Percentiles rank a stretch among this genome's conserved stretches.
Evolutionary conservation across 768 basidiomycete species (phyloP).

Genomic region (Phanerochaete carnosa): DNA sequence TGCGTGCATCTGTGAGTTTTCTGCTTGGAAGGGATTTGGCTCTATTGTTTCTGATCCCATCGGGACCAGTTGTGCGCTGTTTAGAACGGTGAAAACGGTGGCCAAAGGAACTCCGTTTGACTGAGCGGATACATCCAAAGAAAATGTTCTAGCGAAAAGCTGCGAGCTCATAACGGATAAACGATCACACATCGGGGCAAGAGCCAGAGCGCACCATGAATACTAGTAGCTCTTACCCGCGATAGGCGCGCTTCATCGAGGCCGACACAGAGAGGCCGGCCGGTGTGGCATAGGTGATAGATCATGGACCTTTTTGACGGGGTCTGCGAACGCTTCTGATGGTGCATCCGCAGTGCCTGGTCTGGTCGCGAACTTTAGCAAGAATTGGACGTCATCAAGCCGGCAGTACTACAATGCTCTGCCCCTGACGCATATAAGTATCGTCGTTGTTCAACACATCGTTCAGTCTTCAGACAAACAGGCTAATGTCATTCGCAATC

Average conservation of each 20-base stretch:
- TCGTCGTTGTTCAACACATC: no score
- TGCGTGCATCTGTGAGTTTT: not conserved
- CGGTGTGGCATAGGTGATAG: not conserved
- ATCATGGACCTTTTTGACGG: not conserved
- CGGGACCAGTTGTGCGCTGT: not conserved
- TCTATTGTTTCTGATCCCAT: not conserved
- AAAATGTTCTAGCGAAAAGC: not conserved
- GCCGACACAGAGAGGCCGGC: not conserved
- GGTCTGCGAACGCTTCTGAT: not conserved
- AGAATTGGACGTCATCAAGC: not conserved
- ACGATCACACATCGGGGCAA: no score
- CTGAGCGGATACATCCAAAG: no score
- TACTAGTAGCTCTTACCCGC: not conserved
- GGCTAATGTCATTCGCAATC: no score
- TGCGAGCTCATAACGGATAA: no score
- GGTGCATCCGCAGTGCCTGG: not conserved
- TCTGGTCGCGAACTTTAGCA: not conserved
- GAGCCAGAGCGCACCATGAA: no score
- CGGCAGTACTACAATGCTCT: not conserved
- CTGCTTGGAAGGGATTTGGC: not conserved
- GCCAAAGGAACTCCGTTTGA: not conserved
- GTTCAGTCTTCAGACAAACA: no score
- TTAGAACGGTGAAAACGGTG: not conserved
- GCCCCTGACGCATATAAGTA: no score
- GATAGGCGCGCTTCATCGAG: not conserved